These are phyloP conservation scores for Cladosporium sp. DNA, from an alignment of 2,329 filamentous ascomycete genomes.

Conservation along the genomic window DNA sequence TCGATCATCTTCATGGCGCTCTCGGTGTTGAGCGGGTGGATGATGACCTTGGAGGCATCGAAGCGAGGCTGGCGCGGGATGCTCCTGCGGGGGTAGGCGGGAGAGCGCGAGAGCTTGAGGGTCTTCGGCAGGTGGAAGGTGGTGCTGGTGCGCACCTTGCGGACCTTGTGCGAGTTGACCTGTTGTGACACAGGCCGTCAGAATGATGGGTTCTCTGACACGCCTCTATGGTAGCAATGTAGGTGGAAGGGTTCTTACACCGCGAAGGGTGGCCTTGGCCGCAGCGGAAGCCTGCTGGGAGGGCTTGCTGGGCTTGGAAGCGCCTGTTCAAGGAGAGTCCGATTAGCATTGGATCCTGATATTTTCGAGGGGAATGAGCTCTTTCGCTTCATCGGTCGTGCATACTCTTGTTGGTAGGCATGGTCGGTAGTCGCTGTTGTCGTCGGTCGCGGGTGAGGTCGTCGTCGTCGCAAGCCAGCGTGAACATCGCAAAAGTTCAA, in stretches of 20 bases:
- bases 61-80: slow-evolving; percentile 85
- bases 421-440: slow-evolving; percentile 4
- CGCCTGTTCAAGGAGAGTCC: slow-evolving; percentile 30
- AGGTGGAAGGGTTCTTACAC: slow-evolving; percentile 61
- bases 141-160: slow-evolving; percentile 87
- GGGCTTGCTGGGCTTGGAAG: slow-evolving; percentile 54
- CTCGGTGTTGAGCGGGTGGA: slow-evolving; percentile 99
- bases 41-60: slow-evolving; percentile 95
- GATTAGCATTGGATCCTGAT: slow-evolving; percentile 28
- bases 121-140: slow-evolving; percentile 99
- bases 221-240: slow-evolving; percentile 37
- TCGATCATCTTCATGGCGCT: slow-evolving; percentile 99
- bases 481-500: slow-evolving; percentile 54
- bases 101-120: slow-evolving; percentile 79
- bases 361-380: too few species aligned
- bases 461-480: slow-evolving; percentile 41
- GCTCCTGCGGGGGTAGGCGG: slow-evolving; percentile 97
- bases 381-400: too few species aligned
- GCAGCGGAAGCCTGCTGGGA: slow-evolving; percentile 78
- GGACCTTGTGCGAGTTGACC: slow-evolving; percentile 77
- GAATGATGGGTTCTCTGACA: slow-evolving; percentile 48
- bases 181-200: slow-evolving; percentile 50
- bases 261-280: slow-evolving; percentile 93
- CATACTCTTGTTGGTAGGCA: slow-evolving; percentile 13
- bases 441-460: slow-evolving; percentile 10